These are phyloP conservation scores for Globisporangium lucens DNA, from an alignment of 352 stramenopile species.

Conservation along the genomic window DNA sequence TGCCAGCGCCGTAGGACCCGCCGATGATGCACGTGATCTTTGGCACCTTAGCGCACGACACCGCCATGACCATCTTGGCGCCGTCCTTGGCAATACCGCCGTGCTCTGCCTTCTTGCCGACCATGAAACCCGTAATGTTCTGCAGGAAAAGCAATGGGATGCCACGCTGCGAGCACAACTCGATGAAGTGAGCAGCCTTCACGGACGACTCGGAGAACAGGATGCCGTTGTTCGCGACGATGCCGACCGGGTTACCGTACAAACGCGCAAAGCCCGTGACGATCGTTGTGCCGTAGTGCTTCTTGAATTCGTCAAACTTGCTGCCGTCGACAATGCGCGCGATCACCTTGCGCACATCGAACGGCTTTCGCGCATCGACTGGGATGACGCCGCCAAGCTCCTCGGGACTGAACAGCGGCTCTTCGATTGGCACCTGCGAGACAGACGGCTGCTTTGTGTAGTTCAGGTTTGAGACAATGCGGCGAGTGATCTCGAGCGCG, in stretches of 20 bases:
- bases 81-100: slow-evolving; percentile 88
- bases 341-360: slow-evolving; percentile 96
- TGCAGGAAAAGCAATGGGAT: slow-evolving; percentile 98
- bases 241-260: slow-evolving; percentile 93
- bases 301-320: slow-evolving; percentile 81
- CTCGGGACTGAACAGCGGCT: slow-evolving; percentile 85
- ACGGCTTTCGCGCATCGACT: slow-evolving; percentile 54
- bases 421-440: neutral
- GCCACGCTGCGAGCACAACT: slow-evolving; percentile 94
- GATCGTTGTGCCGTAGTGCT: slow-evolving; percentile 95
- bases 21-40: slow-evolving; percentile 96
- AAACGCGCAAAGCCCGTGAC: slow-evolving; percentile 96
- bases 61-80: slow-evolving; percentile 94
- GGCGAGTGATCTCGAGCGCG: slow-evolving; percentile 86
- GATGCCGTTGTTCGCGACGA: slow-evolving; percentile 99
- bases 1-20: slow-evolving; percentile 93
- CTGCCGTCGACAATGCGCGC: slow-evolving; percentile 95
- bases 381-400: slow-evolving; percentile 95
- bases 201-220: slow-evolving; percentile 91
- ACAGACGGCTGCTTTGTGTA: slow-evolving; percentile 1
- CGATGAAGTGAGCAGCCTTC: slow-evolving; percentile 97
- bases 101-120: neutral
- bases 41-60: slow-evolving; percentile 93
- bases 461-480: slow-evolving; percentile 94
- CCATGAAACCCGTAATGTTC: slow-evolving; percentile 7